Percentiles rank a stretch among this genome's conserved stretches.
Evolutionary conservation across 352 stramenopile species (phyloP).

Genomic region (Phytophthora foliorum): DNA sequence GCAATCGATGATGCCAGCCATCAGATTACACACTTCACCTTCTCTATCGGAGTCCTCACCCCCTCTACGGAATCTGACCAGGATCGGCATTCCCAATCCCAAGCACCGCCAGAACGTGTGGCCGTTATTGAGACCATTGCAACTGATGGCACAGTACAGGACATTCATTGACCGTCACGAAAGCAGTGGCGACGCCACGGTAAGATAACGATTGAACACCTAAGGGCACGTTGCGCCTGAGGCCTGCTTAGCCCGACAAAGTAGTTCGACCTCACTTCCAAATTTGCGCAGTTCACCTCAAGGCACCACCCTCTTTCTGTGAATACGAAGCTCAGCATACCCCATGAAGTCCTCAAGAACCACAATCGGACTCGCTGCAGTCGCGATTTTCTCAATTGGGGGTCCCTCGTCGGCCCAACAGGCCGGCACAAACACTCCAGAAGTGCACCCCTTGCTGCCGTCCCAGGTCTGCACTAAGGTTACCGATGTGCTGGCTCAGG

Average conservation of each 20-base stretch:
- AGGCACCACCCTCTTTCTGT: neutral
- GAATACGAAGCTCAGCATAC: neutral
- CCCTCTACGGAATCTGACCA: constrained; percentile 15
- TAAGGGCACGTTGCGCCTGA: neutral
- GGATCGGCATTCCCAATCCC: constrained; percentile 15
- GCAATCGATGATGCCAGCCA: constrained; percentile 6
- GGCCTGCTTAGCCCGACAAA: neutral
- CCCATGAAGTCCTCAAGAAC: constrained; percentile 17
- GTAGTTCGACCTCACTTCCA: constrained; percentile 11
- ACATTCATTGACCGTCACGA: neutral
- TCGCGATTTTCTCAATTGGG: constrained; percentile 5
- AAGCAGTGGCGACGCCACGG: constrained; percentile 2
- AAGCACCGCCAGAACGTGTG: constrained; percentile 5
- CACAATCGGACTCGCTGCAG: constrained; percentile 7
- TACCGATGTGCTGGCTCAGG: constrained; percentile 17
- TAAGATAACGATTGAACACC: constrained; percentile 11
- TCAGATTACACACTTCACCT: constrained; percentile 3
- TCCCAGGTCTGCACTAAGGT: constrained; percentile 42
- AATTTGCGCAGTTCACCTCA: constrained; percentile 10
- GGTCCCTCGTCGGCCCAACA: constrained; percentile 39
- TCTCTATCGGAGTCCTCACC: neutral
- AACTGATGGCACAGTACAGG: neutral
- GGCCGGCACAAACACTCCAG: constrained; percentile 39
- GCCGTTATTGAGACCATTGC: no score
- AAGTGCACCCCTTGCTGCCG: constrained; percentile 50